Evolutionary conservation across 2,329 filamentous ascomycete genomes (phyloP).

Genomic region (Nemania sp.): DNA sequence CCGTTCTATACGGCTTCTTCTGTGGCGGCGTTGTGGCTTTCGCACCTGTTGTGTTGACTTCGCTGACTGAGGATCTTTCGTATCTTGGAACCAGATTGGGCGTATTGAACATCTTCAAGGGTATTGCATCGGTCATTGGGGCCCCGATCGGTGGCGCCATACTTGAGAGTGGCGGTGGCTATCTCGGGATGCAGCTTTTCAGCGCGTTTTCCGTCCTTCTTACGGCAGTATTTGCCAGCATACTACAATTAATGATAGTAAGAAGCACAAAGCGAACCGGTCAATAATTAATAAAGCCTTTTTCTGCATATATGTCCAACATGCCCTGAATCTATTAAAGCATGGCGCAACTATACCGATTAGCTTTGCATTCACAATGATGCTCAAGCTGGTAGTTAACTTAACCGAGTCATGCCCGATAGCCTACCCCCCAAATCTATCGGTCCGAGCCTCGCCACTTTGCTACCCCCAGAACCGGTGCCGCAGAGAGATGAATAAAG

Average conservation of each 20-base stretch:
- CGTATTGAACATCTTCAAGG: slow-evolving; percentile 46
- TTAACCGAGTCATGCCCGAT: no score
- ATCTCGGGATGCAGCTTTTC: slow-evolving; percentile 40
- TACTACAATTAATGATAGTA: slow-evolving; percentile 22
- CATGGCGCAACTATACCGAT: no score
- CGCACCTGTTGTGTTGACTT: slow-evolving; percentile 48
- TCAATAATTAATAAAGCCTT: slow-evolving; percentile 2
- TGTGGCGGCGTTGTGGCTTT: slow-evolving; percentile 51
- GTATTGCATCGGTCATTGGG: slow-evolving; percentile 44
- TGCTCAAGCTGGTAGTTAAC: no score
- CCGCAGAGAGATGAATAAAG: background rate
- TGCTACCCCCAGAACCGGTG: background rate
- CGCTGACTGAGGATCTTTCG: slow-evolving; percentile 47
- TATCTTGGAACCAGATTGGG: slow-evolving; percentile 51
- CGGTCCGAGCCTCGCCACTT: background rate
- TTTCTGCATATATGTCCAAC: background rate
- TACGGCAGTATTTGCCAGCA: slow-evolving; percentile 23
- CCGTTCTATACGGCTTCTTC: slow-evolving; percentile 52
- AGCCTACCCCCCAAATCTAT: no score
- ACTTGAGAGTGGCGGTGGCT: slow-evolving; percentile 33
- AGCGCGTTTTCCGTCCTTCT: slow-evolving; percentile 36
- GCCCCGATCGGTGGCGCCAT: slow-evolving; percentile 48
- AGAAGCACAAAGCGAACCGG: background rate
- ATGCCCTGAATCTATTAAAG: no score
- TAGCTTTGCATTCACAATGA: no score